Evolutionary conservation across 345 rosid genomes (phyloP), one percentile per base, ranked within the genome.

Genomic region (Syzygium oleosum): DNA sequence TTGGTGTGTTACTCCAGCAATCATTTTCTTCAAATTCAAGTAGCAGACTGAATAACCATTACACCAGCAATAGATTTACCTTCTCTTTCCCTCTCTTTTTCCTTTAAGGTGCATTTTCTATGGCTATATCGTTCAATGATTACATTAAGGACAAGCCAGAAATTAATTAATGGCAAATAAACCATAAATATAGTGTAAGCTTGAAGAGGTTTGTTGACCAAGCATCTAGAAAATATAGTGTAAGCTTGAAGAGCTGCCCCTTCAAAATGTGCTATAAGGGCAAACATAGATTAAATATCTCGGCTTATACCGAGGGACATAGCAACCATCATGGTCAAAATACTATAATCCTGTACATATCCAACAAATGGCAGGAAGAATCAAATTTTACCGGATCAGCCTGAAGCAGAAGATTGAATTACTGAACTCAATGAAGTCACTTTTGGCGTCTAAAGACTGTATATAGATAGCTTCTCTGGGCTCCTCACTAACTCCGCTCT

Each of bases 401-500:
- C 99, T 93, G 89, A 97, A 94, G 85, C 94, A 93, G 52, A 95
- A 94, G 65, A 89, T 83, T 49, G 98, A 93, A 87, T 95, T 94
- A 27, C 88, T 92, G 86, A 95, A 90, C 79, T 94, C 96, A 31
- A 88, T 85, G 89, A 89, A 94, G 87, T 91, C 88, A 51, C 84
- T 68, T 65, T 89, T 90, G 65, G 90, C 68, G 88, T 95, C 91
- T 8, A 96, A 90, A 8, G 94, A 78, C 89, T 92, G 93, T 46
- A 95, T 89, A 86, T 92, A 93, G 54, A 94, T 89, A 65, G 91
- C 90, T 91, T 97, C 99, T 90, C 90, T 93, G 2, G 99, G 98
- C 88, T 96, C 99, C 91, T 94, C 99, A 31, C 94, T 93, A 25
- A 95, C 99, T 86, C 98, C 99, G 59, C 96, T 96, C 79, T 97